Conservation (phyloP, 768 basidiomycete genomes). For the Xanthoconium purpureum region DNA sequence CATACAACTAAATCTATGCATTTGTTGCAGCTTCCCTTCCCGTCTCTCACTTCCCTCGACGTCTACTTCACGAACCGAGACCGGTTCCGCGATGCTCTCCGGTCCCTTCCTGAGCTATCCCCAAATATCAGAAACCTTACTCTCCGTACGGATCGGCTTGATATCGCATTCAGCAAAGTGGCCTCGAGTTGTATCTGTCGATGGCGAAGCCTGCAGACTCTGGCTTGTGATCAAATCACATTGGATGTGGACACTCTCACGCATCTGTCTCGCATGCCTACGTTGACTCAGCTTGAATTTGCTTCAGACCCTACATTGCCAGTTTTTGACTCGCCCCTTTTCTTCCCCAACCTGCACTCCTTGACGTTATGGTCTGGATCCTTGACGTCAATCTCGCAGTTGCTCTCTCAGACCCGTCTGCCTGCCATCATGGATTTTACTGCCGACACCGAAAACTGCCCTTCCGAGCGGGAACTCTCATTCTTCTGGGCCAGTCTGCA, state of each 20-base stretch:
- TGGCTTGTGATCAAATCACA: neutral
- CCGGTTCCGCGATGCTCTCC: neutral
- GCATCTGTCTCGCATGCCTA: neutral
- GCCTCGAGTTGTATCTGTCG: neutral
- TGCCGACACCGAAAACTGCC: neutral
- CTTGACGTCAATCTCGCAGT: neutral
- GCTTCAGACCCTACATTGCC: too few relatives aligned
- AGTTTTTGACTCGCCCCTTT: neutral
- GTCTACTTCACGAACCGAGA: neutral
- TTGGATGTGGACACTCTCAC: neutral
- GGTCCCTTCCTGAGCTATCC: neutral
- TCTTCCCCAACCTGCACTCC: neutral
- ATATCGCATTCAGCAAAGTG: neutral
- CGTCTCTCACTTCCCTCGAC: neutral
- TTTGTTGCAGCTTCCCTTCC: neutral
- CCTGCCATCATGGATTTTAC: neutral
- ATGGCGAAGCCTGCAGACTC: neutral
- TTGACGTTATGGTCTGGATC: neutral
- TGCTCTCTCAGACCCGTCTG: neutral
- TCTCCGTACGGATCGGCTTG: neutral
- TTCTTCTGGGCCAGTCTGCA: neutral
- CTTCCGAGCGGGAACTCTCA: neutral
- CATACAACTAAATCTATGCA: neutral
- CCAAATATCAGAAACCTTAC: neutral
- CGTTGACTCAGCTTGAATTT: neutral